phyloP scores from a whole-genome alignment of 179 eudicot species.

The Silene coronaria region DNA sequence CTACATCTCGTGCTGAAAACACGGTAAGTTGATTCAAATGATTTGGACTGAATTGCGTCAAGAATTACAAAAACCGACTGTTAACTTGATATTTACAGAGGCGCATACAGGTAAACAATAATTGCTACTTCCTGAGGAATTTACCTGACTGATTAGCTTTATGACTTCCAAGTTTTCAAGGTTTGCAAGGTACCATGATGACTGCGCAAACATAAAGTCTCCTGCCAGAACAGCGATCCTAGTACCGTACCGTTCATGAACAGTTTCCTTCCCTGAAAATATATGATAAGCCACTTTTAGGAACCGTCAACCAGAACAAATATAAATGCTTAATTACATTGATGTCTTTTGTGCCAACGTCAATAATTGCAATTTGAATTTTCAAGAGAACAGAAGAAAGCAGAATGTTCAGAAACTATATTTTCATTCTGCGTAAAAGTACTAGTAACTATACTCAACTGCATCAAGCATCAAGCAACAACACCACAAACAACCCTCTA shows the following conservation, averaged over 20 bases:
- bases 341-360: background rate
- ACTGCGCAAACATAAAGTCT: constrained; percentile 97
- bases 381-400: background rate
- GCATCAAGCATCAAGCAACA: too few species aligned
- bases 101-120: background rate
- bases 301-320: background rate
- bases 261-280: constrained; percentile 69
- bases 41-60: background rate
- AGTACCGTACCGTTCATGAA: constrained; percentile 80
- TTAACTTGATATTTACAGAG: background rate
- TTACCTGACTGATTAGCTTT: constrained; percentile 94
- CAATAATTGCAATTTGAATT: background rate
- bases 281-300: background rate
- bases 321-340: background rate
- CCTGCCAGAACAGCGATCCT: constrained; percentile 93
- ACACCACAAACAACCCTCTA: too few species aligned
- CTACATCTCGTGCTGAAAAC: background rate
- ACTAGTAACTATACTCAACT: too few species aligned
- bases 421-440: too few species aligned
- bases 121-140: background rate
- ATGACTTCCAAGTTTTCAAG: constrained; percentile 90
- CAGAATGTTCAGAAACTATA: background rate
- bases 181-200: constrained; percentile 96
- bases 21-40: background rate
- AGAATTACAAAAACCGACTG: background rate